A percentile compares a stretch with the other conserved stretches of the same genome.
Evolutionary conservation across 1,284 basidiomycete genomes (phyloP).

Genomic region (Leccinum colubrinum): DNA sequence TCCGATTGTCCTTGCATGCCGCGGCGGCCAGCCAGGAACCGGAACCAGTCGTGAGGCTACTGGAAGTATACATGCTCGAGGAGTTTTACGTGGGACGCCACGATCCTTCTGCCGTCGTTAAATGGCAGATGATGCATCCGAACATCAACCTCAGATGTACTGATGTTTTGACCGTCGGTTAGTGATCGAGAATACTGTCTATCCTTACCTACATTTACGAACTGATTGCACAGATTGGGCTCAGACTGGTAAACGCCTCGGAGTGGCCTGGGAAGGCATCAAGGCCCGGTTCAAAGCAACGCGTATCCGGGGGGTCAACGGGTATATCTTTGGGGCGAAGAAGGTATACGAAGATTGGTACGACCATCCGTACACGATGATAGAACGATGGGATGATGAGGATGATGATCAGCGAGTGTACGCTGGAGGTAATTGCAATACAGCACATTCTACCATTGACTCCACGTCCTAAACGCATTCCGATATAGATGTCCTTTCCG

Average conservation of each 20-base stretch:
- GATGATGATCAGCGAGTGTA: background rate
- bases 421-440: background rate
- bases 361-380: background rate
- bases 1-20: too few species aligned
- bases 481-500: background rate
- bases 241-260: background rate
- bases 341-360: background rate
- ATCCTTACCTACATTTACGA: background rate
- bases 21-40: background rate
- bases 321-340: background rate
- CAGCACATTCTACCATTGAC: background rate
- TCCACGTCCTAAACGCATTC: background rate
- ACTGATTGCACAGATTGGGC: background rate
- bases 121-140: background rate
- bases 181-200: background rate
- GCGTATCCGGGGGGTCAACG: background rate
- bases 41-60: background rate
- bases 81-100: background rate
- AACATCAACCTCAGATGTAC: background rate
- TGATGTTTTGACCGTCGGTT: background rate
- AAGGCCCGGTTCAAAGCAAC: background rate
- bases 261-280: background rate
- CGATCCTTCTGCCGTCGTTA: background rate
- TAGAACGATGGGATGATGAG: background rate
- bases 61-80: background rate